Conservation (phyloP, 495 filamentous ascomycete genomes). For the Aspergillus indologenus region DNA sequence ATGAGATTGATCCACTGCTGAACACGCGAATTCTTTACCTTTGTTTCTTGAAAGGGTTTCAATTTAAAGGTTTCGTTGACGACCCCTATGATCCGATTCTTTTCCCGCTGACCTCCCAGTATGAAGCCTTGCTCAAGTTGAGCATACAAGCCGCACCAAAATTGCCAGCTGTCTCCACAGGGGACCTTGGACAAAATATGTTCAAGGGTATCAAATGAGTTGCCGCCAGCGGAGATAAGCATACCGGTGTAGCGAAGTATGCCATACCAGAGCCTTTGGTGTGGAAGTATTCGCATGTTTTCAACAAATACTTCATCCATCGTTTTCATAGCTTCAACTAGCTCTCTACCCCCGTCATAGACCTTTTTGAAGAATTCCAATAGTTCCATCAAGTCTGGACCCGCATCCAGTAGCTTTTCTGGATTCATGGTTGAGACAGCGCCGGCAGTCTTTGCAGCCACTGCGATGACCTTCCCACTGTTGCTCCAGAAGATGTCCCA, state of each 20-base stretch:
- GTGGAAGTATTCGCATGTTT: not conserved
- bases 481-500: conserved; percentile 4
- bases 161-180: not conserved
- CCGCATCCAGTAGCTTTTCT: conserved; percentile 10
- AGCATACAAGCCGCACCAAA: conserved; percentile 5
- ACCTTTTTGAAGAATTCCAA: conserved; percentile 4
- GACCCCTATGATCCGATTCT: not conserved
- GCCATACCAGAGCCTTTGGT: conserved; percentile 3
- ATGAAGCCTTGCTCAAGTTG: conserved; percentile 4
- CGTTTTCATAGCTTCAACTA: not conserved
- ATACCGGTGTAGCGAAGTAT: not conserved
- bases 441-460: conserved; percentile 5
- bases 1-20: conserved; percentile 6
- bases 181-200: conserved; percentile 1
- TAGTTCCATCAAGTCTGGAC: conserved; percentile 10
- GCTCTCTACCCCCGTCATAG: not conserved
- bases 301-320: not conserved
- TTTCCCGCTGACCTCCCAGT: not conserved
- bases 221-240: not conserved
- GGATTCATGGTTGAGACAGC: conserved; percentile 15
- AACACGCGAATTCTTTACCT: not conserved
- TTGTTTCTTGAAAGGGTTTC: not conserved
- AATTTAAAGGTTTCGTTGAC: not conserved
- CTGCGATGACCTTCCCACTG: not conserved
- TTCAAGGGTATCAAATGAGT: not conserved